Evolutionary conservation across 495 filamentous ascomycete genomes (phyloP), one percentile per base, ranked within the genome.

Genomic region (Penicillium nucicola): DNA sequence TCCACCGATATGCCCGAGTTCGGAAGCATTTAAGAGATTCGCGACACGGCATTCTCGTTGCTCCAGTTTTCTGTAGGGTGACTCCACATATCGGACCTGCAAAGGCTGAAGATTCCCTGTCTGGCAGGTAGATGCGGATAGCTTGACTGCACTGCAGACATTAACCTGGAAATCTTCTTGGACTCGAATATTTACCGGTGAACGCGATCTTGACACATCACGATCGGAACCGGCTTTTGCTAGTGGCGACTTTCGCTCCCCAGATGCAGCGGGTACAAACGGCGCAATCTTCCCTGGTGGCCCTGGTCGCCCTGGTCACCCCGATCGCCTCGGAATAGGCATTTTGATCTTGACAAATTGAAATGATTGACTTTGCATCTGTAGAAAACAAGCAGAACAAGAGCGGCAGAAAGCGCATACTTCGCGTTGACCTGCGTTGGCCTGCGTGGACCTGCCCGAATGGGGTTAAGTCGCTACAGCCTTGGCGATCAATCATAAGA

Each of bases 401-500:
- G n/a, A 45, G 40, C 44, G 23, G 46, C 30, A 18, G 11, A 7
- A 45, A 39, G 18, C 23, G 46, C 40, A 42, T 42, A 31, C 42
- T 45, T 55, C n/a, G n/a, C n/a, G n/a, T n/a, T n/a, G n/a, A n/a
- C n/a, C n/a, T n/a, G n/a, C n/a, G 48, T 44, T 49, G 44, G 55
- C 42, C 32, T 58, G 57, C 41, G 19, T 61, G 57, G 55, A 64
- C 61, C 54, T 64, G 33, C 57, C 61, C 25, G 41, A 64, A 61
- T 40, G 13, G 52, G 50, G 17, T 6, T 50, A 49, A 37, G 10
- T 20, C 25, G 33, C 23, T 37, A 32, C 14, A 25, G 44, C 30
- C 40, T 40, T 39, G 41, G 49, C 18, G 33, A 43, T 36, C 23
- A 11, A 17, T n/a, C 44, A 32, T 33, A 9, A 28, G 13, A 30